Evolutionary conservation across 2,329 filamentous ascomycete genomes (phyloP), one percentile per base, ranked within the genome.

Genomic region (Aspergillus neoniger): DNA sequence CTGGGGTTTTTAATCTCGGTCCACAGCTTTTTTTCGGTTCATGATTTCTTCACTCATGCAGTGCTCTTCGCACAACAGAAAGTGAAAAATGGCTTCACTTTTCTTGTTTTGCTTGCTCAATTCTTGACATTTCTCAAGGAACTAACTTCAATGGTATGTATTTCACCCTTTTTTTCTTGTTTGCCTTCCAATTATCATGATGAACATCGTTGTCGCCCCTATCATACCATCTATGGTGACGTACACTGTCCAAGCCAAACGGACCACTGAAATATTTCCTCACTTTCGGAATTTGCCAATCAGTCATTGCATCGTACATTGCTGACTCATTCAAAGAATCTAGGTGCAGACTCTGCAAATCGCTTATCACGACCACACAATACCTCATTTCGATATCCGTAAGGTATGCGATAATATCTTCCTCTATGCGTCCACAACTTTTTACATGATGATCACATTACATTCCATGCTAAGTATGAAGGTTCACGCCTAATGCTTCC

Each of bases 381-480:
- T 9, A 30, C 44, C 23, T 8, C 15, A 0, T 2, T 50, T 50
- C 5, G 7, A 49, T 17, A 10, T 23, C 21, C 21, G 17, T 9
- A 56, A 70, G 68, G 68, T 73, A 67, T 59, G 64, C 62, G 28
- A 28, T 49, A 48, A 58, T 63, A 55, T 25, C 60, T 65, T 64
- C 63, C 44, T 57, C 58, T 67, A 61, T 55, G 57, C 32, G 19
- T 48, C 58, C 54, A 49, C 32, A 15, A 41, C 2, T 55, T 41
- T 60, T 73, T 72, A 71, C 74, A 78, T 84, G 83, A 85, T 85
- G 81, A 78, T 76, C 77, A 74, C 63, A 65, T 73, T 76, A 83
- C 81, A 84, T 84, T 85, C 83, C 83, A 86, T 86, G 84, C 84
- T 86, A 86, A 86, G 76, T 78, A 83, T 85, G 82, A 85, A 82